phyloP scores from a whole-genome alignment of 2,329 filamentous ascomycete genomes.

The Colletotrichum caudatum region DNA sequence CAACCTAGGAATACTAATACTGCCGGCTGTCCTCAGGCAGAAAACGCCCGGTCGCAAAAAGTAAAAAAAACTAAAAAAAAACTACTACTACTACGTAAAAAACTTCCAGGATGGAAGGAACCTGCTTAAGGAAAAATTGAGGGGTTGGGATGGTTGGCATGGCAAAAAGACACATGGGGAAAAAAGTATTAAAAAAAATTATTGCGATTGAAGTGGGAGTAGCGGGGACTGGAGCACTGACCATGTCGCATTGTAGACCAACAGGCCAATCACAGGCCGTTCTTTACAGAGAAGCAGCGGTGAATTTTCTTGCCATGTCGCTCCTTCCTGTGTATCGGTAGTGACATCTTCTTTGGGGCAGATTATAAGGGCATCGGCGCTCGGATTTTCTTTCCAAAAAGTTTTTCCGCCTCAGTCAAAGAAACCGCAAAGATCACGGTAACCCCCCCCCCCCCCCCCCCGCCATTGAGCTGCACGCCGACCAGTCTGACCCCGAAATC shows the following conservation, averaged over 20 bases:
- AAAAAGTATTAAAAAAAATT: slow-evolving; percentile 21
- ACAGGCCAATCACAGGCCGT: slow-evolving; percentile 2
- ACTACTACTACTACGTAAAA: too few species aligned
- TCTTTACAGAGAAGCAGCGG: slow-evolving; percentile 33
- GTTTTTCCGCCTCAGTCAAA: slow-evolving; percentile 53
- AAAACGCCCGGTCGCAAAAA: background rate
- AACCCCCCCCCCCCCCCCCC: background rate
- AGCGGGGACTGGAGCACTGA: slow-evolving; percentile 18
- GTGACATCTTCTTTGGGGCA: slow-evolving; percentile 53
- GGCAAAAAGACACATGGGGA: too few species aligned
- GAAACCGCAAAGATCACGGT: slow-evolving; percentile 30
- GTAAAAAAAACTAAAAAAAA: too few species aligned
- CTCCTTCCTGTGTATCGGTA: slow-evolving; percentile 54
- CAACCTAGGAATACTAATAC: background rate
- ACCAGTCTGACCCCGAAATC: slow-evolving; percentile 19
- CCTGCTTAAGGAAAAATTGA: slow-evolving; percentile 24
- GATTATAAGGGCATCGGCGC: slow-evolving; percentile 55
- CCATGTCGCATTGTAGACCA: background rate
- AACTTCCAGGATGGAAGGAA: slow-evolving; percentile 5
- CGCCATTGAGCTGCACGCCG: slow-evolving; percentile 34
- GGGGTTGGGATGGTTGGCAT: slow-evolving; percentile 38
- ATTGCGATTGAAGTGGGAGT: slow-evolving; percentile 37
- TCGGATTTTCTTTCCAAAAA: slow-evolving; percentile 54
- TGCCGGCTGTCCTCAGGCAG: slow-evolving; percentile 12
- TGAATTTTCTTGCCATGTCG: slow-evolving; percentile 52